phyloP scores from a whole-genome alignment of 2,329 filamentous ascomycete species.

The Claviceps humidiphila region DNA sequence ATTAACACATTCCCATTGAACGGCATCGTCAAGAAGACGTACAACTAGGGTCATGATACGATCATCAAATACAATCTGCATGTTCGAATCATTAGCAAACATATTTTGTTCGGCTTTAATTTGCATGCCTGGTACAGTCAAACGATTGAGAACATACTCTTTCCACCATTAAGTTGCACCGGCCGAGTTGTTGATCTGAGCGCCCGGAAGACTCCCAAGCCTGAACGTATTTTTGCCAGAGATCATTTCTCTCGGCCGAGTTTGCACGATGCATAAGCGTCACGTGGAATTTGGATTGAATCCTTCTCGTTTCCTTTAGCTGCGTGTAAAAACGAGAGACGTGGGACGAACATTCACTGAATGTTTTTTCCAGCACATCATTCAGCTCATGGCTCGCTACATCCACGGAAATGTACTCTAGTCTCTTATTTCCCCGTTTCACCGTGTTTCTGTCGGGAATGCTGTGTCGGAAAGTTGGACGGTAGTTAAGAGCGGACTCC shows the following conservation, averaged over 20 bases:
- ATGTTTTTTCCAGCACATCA: slow-evolving; percentile 54
- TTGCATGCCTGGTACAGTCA: not conserved
- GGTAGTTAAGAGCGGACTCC: slow-evolving; percentile 60
- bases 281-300: slow-evolving; percentile 84
- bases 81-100: not conserved
- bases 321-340: slow-evolving; percentile 52
- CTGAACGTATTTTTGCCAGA: slow-evolving; percentile 64
- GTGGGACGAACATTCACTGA: slow-evolving; percentile 39
- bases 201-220: slow-evolving; percentile 34
- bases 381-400: slow-evolving; percentile 30
- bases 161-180: slow-evolving; percentile 51
- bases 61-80: slow-evolving; percentile 63
- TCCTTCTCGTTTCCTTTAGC: slow-evolving; percentile 56
- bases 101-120: not conserved
- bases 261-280: slow-evolving; percentile 76
- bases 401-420: slow-evolving; percentile 45
- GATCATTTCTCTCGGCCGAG: slow-evolving; percentile 44
- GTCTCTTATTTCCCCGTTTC: slow-evolving; percentile 29
- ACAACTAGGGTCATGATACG: slow-evolving; percentile 87
- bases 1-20: slow-evolving; percentile 60
- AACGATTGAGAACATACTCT: slow-evolving; percentile 26
- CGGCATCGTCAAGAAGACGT: slow-evolving; percentile 46
- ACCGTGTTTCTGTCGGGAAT: slow-evolving; percentile 39
- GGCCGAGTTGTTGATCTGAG: slow-evolving; percentile 34
- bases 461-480: slow-evolving; percentile 61